Evolutionary conservation across 2,329 filamentous ascomycete genomes (phyloP).

Genomic region (Epichloe hybrida): DNA sequence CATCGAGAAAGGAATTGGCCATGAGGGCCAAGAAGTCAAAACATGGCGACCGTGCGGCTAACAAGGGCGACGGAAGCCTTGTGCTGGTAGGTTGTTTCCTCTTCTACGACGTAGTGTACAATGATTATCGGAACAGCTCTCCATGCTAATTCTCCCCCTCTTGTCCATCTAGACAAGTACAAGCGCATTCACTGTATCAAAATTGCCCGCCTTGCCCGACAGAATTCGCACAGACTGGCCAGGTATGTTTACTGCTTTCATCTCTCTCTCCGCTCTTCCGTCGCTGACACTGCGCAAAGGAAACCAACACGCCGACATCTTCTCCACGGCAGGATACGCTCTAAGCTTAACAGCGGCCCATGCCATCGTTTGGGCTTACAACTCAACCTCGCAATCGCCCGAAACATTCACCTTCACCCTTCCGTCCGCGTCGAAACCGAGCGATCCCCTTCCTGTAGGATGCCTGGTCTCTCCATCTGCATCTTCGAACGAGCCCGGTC

Average conservation of each 20-base stretch:
- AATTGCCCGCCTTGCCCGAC: conserved; percentile 70
- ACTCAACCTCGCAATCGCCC: conserved; percentile 49
- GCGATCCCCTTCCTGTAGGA: conserved; percentile 67
- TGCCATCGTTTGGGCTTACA: conserved; percentile 86
- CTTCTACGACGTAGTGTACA: background rate
- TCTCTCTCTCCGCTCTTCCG: background rate
- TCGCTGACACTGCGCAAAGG: conserved; percentile 24
- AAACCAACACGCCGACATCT: conserved; percentile 52
- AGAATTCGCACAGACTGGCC: conserved; percentile 53
- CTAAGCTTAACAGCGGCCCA: conserved; percentile 68
- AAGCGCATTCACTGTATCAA: conserved; percentile 72
- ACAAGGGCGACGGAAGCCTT: conserved; percentile 54
- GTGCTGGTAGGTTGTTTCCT: conserved; percentile 40
- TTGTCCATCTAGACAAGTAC: conserved; percentile 55
- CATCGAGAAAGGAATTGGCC: conserved; percentile 39
- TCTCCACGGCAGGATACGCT: conserved; percentile 56
- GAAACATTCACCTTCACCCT: conserved; percentile 72
- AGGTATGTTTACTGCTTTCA: conserved; percentile 34
- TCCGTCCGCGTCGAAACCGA: conserved; percentile 54
- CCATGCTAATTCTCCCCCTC: conserved; percentile 1
- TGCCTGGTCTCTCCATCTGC: conserved; percentile 69
- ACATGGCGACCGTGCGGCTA: conserved; percentile 42
- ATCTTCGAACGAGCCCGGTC: conserved; percentile 65
- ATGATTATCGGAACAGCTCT: background rate
- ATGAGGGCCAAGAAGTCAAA: conserved; percentile 50